Evolutionary conservation across 805 yeast species (phyloP).

Genomic region (Wickerhamiella allomyrinae): DNA sequence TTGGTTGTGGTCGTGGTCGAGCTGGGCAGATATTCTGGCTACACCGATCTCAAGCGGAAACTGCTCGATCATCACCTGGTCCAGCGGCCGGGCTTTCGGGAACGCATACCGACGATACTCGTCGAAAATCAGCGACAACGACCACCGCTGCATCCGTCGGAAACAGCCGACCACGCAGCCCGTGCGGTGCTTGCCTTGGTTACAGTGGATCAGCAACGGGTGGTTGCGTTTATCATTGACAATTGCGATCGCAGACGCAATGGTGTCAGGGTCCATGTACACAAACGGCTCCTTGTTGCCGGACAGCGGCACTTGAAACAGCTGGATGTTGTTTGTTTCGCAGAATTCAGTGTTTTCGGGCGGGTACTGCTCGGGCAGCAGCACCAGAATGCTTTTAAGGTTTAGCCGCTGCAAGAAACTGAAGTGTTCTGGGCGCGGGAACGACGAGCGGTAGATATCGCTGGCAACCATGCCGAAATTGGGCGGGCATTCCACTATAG

Average conservation of each 20-base stretch:
- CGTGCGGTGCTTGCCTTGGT: constrained; percentile 91
- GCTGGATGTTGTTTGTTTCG: constrained; percentile 41
- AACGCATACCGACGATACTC: constrained; percentile 89
- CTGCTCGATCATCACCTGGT: constrained; percentile 88
- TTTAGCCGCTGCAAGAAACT: constrained; percentile 45
- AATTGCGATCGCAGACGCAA: constrained; percentile 68
- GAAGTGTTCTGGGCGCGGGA: constrained; percentile 78
- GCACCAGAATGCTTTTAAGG: constrained; percentile 62
- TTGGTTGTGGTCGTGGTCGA: neutral
- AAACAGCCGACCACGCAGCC: constrained; percentile 94
- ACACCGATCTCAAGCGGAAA: constrained; percentile 56
- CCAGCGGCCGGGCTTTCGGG: constrained; percentile 90
- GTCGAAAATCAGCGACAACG: constrained; percentile 83
- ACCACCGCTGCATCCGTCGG: constrained; percentile 81
- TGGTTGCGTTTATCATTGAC: constrained; percentile 77
- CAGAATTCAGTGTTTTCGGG: constrained; percentile 55
- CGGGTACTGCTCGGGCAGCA: constrained; percentile 89
- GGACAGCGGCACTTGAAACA: constrained; percentile 82
- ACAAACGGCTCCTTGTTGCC: constrained; percentile 55
- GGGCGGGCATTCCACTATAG: constrained; percentile 42
- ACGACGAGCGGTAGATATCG: constrained; percentile 71
- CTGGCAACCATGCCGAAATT: constrained; percentile 77
- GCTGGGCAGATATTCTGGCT: no score
- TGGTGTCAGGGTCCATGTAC: constrained; percentile 40
- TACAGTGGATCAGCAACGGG: constrained; percentile 87